phyloP scores from a whole-genome alignment of 805 yeast species.

The Sugiyamaella qingdaonensis region DNA sequence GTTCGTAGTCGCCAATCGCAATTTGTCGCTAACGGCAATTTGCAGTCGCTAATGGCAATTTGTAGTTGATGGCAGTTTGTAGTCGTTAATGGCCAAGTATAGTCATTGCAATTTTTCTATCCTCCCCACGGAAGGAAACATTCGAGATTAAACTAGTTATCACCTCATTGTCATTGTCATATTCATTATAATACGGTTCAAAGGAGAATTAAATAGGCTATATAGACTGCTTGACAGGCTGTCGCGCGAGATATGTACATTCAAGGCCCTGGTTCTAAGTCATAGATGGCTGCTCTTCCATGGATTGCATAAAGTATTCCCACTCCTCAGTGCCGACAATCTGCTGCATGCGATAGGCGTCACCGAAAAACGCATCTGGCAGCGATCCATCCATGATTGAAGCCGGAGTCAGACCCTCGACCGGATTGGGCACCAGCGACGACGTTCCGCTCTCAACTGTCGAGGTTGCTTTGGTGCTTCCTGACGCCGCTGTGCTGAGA shows the following conservation, averaged over 20 bases:
- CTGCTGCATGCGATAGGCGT: conserved; percentile 15
- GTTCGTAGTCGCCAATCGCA: no score
- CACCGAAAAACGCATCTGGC: conserved; percentile 16
- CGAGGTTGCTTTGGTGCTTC: conserved; percentile 1
- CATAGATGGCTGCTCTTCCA: conserved; percentile 2
- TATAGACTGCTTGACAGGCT: not conserved
- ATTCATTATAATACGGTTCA: not conserved
- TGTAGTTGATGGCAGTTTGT: no score
- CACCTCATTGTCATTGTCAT: no score
- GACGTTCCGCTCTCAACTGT: not conserved
- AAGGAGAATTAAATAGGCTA: not conserved
- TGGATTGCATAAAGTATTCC: conserved; percentile 21
- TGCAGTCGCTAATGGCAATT: no score
- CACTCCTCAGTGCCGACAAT: conserved; percentile 22
- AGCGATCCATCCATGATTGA: not conserved
- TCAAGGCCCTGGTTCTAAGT: not conserved
- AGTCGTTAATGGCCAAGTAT: no score
- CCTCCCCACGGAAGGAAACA: no score
- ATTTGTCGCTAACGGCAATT: no score
- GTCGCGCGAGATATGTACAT: not conserved
- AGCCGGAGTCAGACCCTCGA: not conserved
- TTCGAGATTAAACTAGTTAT: no score
- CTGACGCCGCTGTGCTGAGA: conserved; percentile 4
- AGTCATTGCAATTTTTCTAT: no score
- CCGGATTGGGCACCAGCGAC: not conserved